Percentiles rank a stretch among this genome's conserved stretches.
Conservation (phyloP, 2,329 filamentous ascomycete species). For the Tolypocladium inflatum region DNA sequence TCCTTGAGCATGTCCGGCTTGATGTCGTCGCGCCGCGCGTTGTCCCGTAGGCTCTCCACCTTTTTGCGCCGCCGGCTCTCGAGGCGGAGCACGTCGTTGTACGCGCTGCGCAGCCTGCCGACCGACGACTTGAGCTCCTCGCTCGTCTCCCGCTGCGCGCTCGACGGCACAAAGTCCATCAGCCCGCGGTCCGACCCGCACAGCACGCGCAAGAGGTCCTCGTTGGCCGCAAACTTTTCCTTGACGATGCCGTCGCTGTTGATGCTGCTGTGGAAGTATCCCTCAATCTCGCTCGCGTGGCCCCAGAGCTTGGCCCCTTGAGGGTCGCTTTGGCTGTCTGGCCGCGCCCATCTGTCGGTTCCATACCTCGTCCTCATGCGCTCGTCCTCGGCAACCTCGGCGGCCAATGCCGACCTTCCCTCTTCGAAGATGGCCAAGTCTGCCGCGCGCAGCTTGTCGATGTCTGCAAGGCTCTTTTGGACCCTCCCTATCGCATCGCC, state of each 20-base stretch:
- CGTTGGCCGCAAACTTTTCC: conserved; percentile 68
- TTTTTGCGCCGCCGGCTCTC: conserved; percentile 74
- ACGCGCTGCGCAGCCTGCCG: conserved; percentile 62
- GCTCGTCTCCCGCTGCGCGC: conserved; percentile 67
- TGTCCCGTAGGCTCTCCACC: conserved; percentile 68
- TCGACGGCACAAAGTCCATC: conserved; percentile 83
- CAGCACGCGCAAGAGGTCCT: conserved; percentile 65
- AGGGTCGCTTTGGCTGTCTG: conserved; percentile 59
- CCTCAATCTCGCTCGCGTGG: conserved; percentile 69
- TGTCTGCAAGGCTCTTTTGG: conserved; percentile 74
- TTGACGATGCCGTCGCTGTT: conserved; percentile 55
- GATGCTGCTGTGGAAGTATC: conserved; percentile 64
- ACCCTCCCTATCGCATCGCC: conserved; percentile 75
- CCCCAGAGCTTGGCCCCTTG: conserved; percentile 60
- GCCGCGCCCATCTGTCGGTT: conserved; percentile 74
- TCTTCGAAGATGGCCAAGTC: conserved; percentile 75
- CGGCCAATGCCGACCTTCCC: conserved; percentile 65
- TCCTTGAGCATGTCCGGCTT: conserved; percentile 75
- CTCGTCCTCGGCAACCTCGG: conserved; percentile 79
- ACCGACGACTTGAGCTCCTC: conserved; percentile 73
- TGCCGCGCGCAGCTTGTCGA: conserved; percentile 75
- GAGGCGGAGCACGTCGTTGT: conserved; percentile 77
- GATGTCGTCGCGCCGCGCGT: conserved; percentile 80
- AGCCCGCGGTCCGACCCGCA: conserved; percentile 71
- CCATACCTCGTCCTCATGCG: conserved; percentile 68